A percentile compares a stretch with the other conserved stretches of the same genome.
phyloP scores from a whole-genome alignment of 768 basidiomycete genomes.

The Termitomyces sp. region DNA sequence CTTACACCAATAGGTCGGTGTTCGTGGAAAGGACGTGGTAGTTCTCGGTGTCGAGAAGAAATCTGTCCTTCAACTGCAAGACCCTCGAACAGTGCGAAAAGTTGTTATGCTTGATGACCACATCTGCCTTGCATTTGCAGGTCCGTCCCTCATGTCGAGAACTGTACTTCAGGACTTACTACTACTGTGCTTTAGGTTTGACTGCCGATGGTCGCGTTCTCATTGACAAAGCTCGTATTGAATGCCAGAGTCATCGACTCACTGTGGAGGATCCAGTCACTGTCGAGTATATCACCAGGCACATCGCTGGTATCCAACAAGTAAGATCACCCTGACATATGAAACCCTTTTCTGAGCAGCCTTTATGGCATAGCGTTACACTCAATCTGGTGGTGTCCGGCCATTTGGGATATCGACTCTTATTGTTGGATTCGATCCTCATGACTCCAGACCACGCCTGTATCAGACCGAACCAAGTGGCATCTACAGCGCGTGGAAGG shows the following conservation, averaged over 20 bases:
- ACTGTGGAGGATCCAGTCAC: slow-evolving; percentile 98
- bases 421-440: slow-evolving; percentile 94
- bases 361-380: slow-evolving; percentile 64
- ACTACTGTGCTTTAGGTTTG: slow-evolving; percentile 60
- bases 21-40: slow-evolving; percentile 90
- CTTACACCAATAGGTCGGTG: slow-evolving; percentile 67
- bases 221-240: slow-evolving; percentile 96
- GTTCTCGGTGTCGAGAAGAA: slow-evolving; percentile 99
- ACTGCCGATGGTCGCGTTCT: slow-evolving; percentile 97
- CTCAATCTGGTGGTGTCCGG: slow-evolving; percentile 97
- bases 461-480: slow-evolving; percentile 98
- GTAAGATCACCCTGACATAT: slow-evolving; percentile 32
- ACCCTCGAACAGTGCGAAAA: slow-evolving; percentile 95
- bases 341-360: background rate
- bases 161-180: background rate
- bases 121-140: slow-evolving; percentile 94
- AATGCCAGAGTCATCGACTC: slow-evolving; percentile 95
- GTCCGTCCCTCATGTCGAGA: slow-evolving; percentile 35
- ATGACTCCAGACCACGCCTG: slow-evolving; percentile 80
- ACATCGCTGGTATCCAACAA: slow-evolving; percentile 99
- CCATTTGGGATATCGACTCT: slow-evolving; percentile 98
- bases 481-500: slow-evolving; percentile 99
- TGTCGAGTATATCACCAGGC: slow-evolving; percentile 96
- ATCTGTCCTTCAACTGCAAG: slow-evolving; percentile 93
- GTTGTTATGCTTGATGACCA: slow-evolving; percentile 99